phyloP scores from a whole-genome alignment of 1,139 yeast genomes.

The Candida albicans region DNA sequence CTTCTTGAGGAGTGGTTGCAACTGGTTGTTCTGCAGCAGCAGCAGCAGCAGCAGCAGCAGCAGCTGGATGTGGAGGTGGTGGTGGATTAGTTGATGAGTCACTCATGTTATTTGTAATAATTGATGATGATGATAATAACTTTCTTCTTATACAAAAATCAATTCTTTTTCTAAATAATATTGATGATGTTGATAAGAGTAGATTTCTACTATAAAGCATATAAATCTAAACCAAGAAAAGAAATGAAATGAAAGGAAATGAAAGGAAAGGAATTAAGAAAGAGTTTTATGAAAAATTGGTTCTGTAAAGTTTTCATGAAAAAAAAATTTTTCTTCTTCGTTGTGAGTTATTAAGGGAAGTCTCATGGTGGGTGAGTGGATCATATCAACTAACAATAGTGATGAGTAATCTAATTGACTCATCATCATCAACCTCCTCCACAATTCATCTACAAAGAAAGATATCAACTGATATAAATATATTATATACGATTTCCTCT shows the following conservation, averaged over 20 bases:
- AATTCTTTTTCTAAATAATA: conserved; percentile 7
- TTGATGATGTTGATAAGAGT: conserved; percentile 8
- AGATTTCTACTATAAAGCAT: conserved; percentile 24
- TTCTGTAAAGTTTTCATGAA: not conserved
- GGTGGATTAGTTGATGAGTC: conserved; percentile 8
- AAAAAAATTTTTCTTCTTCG: conserved; percentile 1
- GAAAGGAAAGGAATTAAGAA: not conserved
- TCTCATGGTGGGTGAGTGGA: no score
- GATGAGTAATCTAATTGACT: no score
- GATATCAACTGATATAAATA: no score
- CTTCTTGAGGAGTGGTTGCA: conserved; percentile 12
- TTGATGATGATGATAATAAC: conserved; percentile 1
- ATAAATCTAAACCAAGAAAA: conserved; percentile 9
- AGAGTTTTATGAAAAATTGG: conserved; percentile 3
- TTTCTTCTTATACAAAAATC: conserved; percentile 1
- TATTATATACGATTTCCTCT: no score
- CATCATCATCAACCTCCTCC: no score
- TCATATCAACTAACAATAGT: no score
- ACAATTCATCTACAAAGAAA: no score
- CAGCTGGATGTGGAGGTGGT: conserved; percentile 2
- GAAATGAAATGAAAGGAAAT: no score
- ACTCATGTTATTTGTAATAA: conserved; percentile 10
- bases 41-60: not conserved
- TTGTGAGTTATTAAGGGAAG: no score
- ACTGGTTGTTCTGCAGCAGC: conserved; percentile 9